Evolutionary conservation across 768 basidiomycete genomes (phyloP).

Genomic region (Pleurotus eryngii): DNA sequence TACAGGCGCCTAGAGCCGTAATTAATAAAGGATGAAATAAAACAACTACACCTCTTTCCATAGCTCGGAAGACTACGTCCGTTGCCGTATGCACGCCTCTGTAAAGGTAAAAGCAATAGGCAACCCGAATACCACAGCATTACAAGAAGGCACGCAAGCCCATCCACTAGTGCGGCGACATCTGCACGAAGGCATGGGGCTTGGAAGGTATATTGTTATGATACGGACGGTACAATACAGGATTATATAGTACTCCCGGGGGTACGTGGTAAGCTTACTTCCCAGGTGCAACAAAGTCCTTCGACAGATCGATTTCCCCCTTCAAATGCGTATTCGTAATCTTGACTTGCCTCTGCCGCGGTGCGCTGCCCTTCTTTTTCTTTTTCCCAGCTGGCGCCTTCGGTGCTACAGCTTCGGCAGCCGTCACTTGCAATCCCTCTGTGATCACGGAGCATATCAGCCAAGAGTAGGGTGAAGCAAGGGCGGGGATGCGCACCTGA

Average conservation of each 20-base stretch:
- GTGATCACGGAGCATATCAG: slow-evolving; percentile 1
- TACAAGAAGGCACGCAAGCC: too few species aligned
- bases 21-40: too few species aligned
- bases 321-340: slow-evolving; percentile 89
- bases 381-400: slow-evolving; percentile 59
- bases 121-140: too few species aligned
- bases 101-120: too few species aligned
- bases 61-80: too few species aligned
- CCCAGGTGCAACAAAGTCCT: slow-evolving; percentile 53
- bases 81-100: too few species aligned
- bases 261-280: slow-evolving; percentile 21
- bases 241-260: not conserved
- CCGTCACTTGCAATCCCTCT: slow-evolving; percentile 83
- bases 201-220: too few species aligned
- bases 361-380: slow-evolving; percentile 75
- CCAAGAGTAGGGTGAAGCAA: slow-evolving; percentile 7
- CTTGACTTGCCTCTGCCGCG: slow-evolving; percentile 71
- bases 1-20: too few species aligned
- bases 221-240: not conserved
- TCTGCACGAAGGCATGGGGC: too few species aligned
- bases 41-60: too few species aligned
- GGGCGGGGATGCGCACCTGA: slow-evolving; percentile 44
- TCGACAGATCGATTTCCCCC: slow-evolving; percentile 80
- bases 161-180: too few species aligned
- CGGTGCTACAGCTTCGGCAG: slow-evolving; percentile 55